Evolutionary conservation across 352 stramenopile genomes (phyloP), one percentile per base, ranked within the genome.

Genomic region (Halophytophthora polymorphica): DNA sequence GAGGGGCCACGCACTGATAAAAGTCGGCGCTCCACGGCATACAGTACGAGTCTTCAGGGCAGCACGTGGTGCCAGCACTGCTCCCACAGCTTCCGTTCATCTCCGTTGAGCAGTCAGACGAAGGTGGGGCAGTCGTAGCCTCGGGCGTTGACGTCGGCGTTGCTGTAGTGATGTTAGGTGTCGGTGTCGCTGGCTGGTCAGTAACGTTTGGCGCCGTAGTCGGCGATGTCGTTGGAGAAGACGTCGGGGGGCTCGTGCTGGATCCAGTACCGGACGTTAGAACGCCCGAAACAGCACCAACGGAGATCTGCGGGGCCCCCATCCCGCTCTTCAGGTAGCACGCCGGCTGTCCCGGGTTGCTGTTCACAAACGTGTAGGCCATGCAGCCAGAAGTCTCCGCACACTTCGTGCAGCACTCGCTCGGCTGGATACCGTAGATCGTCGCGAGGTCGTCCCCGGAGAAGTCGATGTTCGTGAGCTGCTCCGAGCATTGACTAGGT

Each of bases 11-110:
- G 49, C 74, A 86, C 39, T 86, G 74, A 58, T 87, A 85, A 64
- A 85, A 85, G 6, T 58, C 51, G 1, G 55, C 52, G 54, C 84
- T 84, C 69, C 77, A 86, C 40, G 77, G 77, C 62, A 84, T 73
- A 57, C 76, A 87, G 61, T 82, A 87, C 22, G 59, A 60, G 18
- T 62, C 57, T 46, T 77, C 61, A 18, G 62, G 72, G 48, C 73
- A 85, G 38, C 65, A 66, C 28, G 39, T 57, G 7, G 45, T 48
- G 3, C 63, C 58, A 7, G 43, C 11, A 14, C 52, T 51, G 37
- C 64, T 56, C 7, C 62, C 62, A 15, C 62, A 71, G 6, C 45
- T 31, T 31, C 8, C 25, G n/a, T n/a, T n/a, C n/a, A n/a, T n/a
- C n/a, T n/a, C n/a, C n/a, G n/a, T n/a, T n/a, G n/a, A n/a, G n/a